Evolutionary conservation across 2,329 filamentous ascomycete genomes (phyloP).

Genomic region (Aspergillus glaucus): DNA sequence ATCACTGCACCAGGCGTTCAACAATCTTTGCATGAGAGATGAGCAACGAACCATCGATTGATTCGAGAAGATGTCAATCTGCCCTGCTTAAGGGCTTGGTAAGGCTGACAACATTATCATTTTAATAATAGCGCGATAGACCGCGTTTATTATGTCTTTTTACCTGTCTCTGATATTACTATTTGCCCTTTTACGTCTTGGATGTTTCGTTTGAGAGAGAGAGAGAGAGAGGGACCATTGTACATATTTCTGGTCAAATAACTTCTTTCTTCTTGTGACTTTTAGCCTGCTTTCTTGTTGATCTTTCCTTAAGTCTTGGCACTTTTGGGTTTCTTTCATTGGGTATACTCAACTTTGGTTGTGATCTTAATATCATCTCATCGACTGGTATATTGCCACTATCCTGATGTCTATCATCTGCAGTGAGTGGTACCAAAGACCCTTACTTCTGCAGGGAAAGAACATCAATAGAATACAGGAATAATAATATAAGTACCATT

Average conservation of each 20-base stretch:
- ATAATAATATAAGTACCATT: no score
- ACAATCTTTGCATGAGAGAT: constrained; percentile 25
- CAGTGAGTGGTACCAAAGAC: no score
- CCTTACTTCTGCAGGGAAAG: no score
- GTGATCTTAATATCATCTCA: no score
- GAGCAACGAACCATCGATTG: constrained; percentile 24
- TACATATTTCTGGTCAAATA: constrained; percentile 14
- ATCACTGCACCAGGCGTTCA: constrained; percentile 18
- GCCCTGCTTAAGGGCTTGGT: constrained; percentile 6
- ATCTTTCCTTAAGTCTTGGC: not conserved
- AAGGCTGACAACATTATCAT: constrained; percentile 12
- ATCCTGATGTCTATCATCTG: no score
- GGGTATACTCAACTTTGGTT: no score
- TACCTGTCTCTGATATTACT: constrained; percentile 2
- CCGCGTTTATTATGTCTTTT: constrained; percentile 8
- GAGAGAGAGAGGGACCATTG: constrained; percentile 5
- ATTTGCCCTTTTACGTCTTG: not conserved
- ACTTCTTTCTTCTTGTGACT: not conserved
- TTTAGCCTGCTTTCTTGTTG: not conserved
- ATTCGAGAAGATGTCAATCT: constrained; percentile 9
- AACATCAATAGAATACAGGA: no score
- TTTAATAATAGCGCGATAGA: constrained; percentile 17
- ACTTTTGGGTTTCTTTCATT: not conserved
- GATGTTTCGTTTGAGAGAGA: not conserved
- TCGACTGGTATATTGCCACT: no score